phyloP scores from a whole-genome alignment of 2,329 filamentous ascomycete genomes.

The Claviceps paspali region DNA sequence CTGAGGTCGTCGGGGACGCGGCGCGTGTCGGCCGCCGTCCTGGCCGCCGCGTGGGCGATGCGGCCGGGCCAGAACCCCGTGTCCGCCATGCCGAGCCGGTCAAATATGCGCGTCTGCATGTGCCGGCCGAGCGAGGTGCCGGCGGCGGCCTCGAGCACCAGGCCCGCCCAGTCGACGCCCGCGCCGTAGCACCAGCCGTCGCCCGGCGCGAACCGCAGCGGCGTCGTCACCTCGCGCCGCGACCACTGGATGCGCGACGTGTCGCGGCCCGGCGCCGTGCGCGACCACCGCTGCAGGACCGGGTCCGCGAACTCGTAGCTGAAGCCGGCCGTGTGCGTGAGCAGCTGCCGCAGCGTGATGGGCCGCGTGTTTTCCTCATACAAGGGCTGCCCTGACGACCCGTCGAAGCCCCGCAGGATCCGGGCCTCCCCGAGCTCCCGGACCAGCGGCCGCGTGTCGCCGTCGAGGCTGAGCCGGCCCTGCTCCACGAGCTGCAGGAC shows the following conservation, averaged over 20 bases:
- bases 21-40: conserved; percentile 10
- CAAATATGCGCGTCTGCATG: conserved; percentile 22
- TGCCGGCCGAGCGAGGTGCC: conserved; percentile 21
- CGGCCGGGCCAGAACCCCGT: conserved; percentile 21
- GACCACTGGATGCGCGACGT: conserved; percentile 17
- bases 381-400: conserved; percentile 19
- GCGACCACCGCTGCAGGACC: conserved; percentile 24
- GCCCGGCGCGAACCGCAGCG: conserved; percentile 29
- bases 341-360: conserved; percentile 27
- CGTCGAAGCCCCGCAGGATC: conserved; percentile 23
- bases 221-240: conserved; percentile 24
- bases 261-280: conserved; percentile 16
- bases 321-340: conserved; percentile 34
- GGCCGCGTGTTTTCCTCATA: conserved; percentile 20
- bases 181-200: conserved; percentile 34
- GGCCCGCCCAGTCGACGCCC: conserved; percentile 31
- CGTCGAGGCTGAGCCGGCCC: conserved; percentile 19
- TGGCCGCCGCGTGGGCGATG: conserved; percentile 12
- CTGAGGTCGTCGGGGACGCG: too few species aligned
- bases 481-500: conserved; percentile 26
- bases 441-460: conserved; percentile 18
- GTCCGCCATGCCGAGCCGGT: conserved; percentile 20
- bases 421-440: conserved; percentile 19
- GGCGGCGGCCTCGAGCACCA: conserved; percentile 25
- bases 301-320: conserved; percentile 27